Evolutionary conservation across 2,329 filamentous ascomycete genomes (phyloP).

Genomic region (Dendryphion nanum): DNA sequence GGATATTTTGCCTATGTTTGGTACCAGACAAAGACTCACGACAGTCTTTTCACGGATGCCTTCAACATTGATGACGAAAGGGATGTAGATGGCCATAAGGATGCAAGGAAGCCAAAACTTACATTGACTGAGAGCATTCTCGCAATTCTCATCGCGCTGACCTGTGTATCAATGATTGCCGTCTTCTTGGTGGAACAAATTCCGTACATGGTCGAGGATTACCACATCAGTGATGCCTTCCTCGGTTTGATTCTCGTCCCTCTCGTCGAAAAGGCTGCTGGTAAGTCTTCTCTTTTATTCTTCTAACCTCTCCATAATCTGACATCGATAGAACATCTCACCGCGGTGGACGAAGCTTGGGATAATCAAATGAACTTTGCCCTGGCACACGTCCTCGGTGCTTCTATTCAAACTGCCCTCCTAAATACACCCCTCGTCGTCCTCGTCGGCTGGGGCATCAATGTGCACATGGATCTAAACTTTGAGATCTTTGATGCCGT

Average conservation of each 20-base stretch:
- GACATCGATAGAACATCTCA: constrained; percentile 64
- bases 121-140: constrained; percentile 72
- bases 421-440: constrained; percentile 83
- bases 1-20: constrained; percentile 62
- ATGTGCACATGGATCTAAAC: constrained; percentile 70
- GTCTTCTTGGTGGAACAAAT: constrained; percentile 74
- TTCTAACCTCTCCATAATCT: constrained; percentile 7
- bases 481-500: constrained; percentile 87
- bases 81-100: constrained; percentile 63
- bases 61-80: constrained; percentile 68
- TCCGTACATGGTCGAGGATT: constrained; percentile 55
- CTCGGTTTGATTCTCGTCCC: constrained; percentile 75
- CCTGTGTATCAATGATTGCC: constrained; percentile 71
- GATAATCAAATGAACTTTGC: constrained; percentile 83
- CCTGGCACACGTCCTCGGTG: constrained; percentile 79
- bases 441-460: constrained; percentile 77
- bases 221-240: constrained; percentile 52
- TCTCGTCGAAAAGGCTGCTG: constrained; percentile 78
- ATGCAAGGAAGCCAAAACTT: constrained; percentile 63
- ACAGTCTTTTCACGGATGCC: constrained; percentile 72
- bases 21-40: constrained; percentile 76
- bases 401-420: constrained; percentile 84
- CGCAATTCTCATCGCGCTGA: constrained; percentile 62
- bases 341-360: constrained; percentile 80
- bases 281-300: constrained; percentile 12